Base-by-base conservation (phyloP, 441 rosid genomes). In the Hura crepitans region DNA sequence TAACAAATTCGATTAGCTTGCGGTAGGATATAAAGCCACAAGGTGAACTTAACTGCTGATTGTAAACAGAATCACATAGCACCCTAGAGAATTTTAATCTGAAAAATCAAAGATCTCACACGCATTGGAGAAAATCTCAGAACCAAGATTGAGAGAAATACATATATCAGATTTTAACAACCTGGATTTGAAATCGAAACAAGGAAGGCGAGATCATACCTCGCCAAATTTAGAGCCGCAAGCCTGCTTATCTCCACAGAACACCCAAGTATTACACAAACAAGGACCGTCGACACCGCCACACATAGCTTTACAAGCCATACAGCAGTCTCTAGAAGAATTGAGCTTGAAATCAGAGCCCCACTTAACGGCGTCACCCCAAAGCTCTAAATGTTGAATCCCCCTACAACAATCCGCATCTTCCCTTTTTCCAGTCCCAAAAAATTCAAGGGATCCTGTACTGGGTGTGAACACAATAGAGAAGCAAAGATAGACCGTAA, bases 351-450 rank as follows among this genome's bases (percentile, higher is more conserved):
- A 89, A 64, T 88, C 86, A 65, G 92, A 73, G 9, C 97, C 96
- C 94, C 97, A 92, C 76, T 89, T 92, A 73, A 92, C 96, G 59
- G 94, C 97, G 28, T 81, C 73, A 37, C 96, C 92, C 97, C 97
- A 92, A 0, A 92, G 82, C 86, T 89, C 97, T 85, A 89, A 64
- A 79, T 88, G 80, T 49, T 83, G 82, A 47, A 85, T 75, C 69
- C 94, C 97, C 68, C 85, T 78, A 65, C 92, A 92, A 77, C 97
- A 92, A 59, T 77, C 84, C 0, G 69, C 77, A 6, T 51, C 37
- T 2, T 67, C 75, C 53, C 54, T 35, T 66, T 61, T 28, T 31
- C 79, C 22, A 53, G 30, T 69, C 69, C 60, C 66, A n/a, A 62
- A 4, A 20, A 74, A 56, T 53, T 67, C 81, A 61, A 46, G 71